These are phyloP conservation scores for Phalaenopsis aphrodite DNA, from an alignment of 106 monocot species.

Conservation along the genomic window DNA sequence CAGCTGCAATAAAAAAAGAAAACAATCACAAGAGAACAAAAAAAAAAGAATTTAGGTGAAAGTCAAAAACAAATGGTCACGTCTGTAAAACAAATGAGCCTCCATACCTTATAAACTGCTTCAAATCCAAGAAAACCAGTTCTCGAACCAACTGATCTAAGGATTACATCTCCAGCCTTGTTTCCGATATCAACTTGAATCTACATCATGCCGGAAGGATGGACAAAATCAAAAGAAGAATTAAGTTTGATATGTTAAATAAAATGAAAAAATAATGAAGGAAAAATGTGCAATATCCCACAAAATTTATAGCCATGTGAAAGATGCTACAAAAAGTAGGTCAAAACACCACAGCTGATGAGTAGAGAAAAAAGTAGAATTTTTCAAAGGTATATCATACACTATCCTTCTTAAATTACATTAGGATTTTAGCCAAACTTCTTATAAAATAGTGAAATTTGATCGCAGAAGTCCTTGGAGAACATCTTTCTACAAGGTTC, in stretches of 20 bases:
- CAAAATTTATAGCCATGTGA: neutral
- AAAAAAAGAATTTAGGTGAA: neutral
- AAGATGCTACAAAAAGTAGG: neutral
- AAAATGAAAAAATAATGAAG: neutral
- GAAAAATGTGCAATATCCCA: neutral
- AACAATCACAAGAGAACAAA: neutral
- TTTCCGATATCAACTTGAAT: conserved; percentile 88
- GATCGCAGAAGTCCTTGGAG: neutral
- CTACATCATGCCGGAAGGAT: conserved; percentile 22
- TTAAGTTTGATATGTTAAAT: neutral
- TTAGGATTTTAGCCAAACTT: neutral
- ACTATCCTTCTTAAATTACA: neutral
- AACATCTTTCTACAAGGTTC: neutral
- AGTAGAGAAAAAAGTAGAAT: neutral
- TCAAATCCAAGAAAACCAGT: conserved; percentile 62
- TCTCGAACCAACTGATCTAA: conserved; percentile 53
- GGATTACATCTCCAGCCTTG: conserved; percentile 38
- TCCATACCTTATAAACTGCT: conserved; percentile 66
- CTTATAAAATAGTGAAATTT: neutral
- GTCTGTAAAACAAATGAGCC: neutral
- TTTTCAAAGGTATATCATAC: neutral
- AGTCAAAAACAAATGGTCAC: neutral
- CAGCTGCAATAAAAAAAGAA: neutral
- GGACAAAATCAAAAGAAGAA: neutral
- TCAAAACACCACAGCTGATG: neutral